phyloP scores from a whole-genome alignment of 345 rosid species.

The Eucalyptus viminalis region DNA sequence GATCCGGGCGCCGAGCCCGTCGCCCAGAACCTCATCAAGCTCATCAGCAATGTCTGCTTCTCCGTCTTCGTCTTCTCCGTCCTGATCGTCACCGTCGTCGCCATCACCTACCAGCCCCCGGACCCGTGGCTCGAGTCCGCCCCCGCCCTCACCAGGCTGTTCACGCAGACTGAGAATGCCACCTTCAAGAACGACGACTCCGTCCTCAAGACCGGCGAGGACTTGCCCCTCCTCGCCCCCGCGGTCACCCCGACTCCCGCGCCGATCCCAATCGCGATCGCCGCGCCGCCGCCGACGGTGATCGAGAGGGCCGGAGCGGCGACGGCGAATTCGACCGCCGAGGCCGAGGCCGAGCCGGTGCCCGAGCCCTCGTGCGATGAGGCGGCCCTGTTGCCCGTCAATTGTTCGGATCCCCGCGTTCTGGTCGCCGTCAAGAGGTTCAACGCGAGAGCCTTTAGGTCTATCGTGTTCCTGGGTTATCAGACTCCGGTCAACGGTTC shows the following conservation, averaged over 20 bases:
- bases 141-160: slow-evolving; percentile 65
- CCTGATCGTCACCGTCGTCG: slow-evolving; percentile 66
- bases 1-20: slow-evolving; percentile 52
- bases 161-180: slow-evolving; percentile 60
- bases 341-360: neutral
- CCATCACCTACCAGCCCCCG: slow-evolving; percentile 90
- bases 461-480: slow-evolving; percentile 60
- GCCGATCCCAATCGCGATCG: slow-evolving; percentile 6
- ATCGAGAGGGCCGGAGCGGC: slow-evolving; percentile 38
- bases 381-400: slow-evolving; percentile 35
- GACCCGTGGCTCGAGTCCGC: slow-evolving; percentile 98
- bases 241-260: neutral
- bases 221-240: slow-evolving; percentile 10
- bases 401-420: slow-evolving; percentile 84
- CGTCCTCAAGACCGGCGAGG: slow-evolving; percentile 77
- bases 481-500: slow-evolving; percentile 70
- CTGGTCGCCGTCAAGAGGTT: slow-evolving; percentile 62
- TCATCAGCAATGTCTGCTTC: slow-evolving; percentile 85
- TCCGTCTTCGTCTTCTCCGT: slow-evolving; percentile 24
- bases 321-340: slow-evolving; percentile 15
- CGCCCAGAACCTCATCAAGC: slow-evolving; percentile 68
- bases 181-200: slow-evolving; percentile 73
- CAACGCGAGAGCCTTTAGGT: slow-evolving; percentile 56
- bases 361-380: slow-evolving; percentile 6
- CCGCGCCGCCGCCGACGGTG: slow-evolving; percentile 4